phyloP scores from a whole-genome alignment of 2,329 filamentous ascomycete genomes.

The Fusarium foetens region DNA sequence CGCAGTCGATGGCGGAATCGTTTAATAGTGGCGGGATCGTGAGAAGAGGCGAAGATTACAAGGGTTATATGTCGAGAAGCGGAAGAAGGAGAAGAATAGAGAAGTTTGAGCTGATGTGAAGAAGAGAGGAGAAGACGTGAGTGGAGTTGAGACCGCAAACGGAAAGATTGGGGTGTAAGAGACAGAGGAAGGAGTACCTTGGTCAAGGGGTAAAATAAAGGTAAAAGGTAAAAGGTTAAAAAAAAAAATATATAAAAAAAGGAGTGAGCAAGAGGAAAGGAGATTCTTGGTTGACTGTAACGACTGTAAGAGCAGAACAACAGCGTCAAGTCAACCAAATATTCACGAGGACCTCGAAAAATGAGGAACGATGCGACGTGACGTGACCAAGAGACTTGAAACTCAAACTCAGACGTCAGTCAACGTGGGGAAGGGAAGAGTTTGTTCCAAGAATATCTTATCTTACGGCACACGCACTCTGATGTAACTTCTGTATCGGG shows the following conservation, averaged over 20 bases:
- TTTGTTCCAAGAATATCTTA: slow-evolving; percentile 24
- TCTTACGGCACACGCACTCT: background rate
- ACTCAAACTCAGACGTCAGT: slow-evolving; percentile 9
- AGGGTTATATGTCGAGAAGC: background rate
- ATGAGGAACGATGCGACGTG: background rate
- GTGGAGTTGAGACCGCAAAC: slow-evolving; percentile 15
- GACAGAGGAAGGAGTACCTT: background rate
- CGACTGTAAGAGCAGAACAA: background rate
- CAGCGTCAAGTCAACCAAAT: background rate
- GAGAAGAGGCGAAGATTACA: slow-evolving; percentile 4
- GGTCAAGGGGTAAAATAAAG: background rate
- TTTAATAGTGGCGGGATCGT: slow-evolving; percentile 25
- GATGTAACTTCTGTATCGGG: background rate
- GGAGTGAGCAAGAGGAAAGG: slow-evolving; percentile 5
- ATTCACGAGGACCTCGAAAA: slow-evolving; percentile 15
- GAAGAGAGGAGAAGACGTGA: background rate
- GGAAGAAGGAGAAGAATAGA: background rate
- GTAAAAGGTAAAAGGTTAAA: background rate
- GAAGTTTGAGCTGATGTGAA: background rate
- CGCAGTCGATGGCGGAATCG: slow-evolving; percentile 21
- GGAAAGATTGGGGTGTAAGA: slow-evolving; percentile 20
- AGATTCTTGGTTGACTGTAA: slow-evolving; percentile 12
- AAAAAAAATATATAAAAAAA: slow-evolving; percentile 6
- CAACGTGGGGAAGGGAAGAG: slow-evolving; percentile 23
- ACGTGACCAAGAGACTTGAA: slow-evolving; percentile 5